phyloP scores from a whole-genome alignment of 352 stramenopile species.

The Globisporangium canariense region DNA sequence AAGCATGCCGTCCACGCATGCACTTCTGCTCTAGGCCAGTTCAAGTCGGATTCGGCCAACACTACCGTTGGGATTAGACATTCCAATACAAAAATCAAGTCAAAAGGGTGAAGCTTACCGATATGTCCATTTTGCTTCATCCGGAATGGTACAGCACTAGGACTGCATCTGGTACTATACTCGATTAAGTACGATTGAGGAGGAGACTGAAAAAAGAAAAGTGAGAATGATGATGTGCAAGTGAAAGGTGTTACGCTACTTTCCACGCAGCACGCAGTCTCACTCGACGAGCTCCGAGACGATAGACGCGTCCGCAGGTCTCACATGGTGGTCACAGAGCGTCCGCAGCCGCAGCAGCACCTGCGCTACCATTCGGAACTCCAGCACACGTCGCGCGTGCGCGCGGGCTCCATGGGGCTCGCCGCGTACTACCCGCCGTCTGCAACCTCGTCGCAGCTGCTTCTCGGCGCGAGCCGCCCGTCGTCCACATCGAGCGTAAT shows the following conservation, averaged over 20 bases:
- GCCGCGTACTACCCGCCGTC: slow-evolving; percentile 5
- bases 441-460: slow-evolving; percentile 7
- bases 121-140: no score
- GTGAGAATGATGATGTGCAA: neutral
- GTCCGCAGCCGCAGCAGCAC: slow-evolving; percentile 4
- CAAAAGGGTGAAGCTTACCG: no score
- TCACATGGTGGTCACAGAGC: neutral
- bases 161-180: no score
- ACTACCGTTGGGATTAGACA: no score
- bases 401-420: slow-evolving; percentile 8
- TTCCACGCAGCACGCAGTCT: neutral
- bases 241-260: neutral
- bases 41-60: no score
- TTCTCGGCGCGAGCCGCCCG: slow-evolving; percentile 9
- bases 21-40: no score
- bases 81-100: no score
- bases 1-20: no score
- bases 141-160: no score
- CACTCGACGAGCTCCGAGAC: neutral
- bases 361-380: slow-evolving; percentile 5
- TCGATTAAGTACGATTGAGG: no score
- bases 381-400: slow-evolving; percentile 2
- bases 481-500: slow-evolving; percentile 21
- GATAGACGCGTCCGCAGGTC: no score
- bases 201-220: neutral